Base-by-base conservation (phyloP, 2,329 filamentous ascomycete species). In the Apiospora arundinis region DNA sequence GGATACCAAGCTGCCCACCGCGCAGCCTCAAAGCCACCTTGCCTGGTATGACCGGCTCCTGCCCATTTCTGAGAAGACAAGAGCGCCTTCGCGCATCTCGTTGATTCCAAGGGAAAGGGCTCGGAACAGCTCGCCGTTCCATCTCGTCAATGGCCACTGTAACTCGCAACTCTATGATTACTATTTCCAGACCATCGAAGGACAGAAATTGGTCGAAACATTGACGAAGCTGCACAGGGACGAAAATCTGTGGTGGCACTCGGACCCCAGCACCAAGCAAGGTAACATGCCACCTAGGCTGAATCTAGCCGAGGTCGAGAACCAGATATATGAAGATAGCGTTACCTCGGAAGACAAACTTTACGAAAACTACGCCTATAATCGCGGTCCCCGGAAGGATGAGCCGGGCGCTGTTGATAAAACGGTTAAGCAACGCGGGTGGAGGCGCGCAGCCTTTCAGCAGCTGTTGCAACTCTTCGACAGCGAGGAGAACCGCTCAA, bases 391-490 rank as follows among this genome's bases (percentile, higher is more conserved):
- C 18, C 18, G 3, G n/a, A 14, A 40, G 32, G 21, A 40, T 7
- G 28, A n/a, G n/a, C 14, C 37, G 2, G 21, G 8, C 18, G 2
- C 28, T 40, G 18, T 40, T 40, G 32, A 40, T 8, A 28, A 45
- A 1, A 23, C n/a, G 45, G n/a, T 67, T 2, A 28, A 14, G 21
- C 40, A 67, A 21, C 65, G 65, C 28, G 65, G 65, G 12, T 67
- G 65, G 65, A 67, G 44, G 25, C 83, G 86, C 63, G 86, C 85
- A 9, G 85, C 81, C 23, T 76, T 87, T 28, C 84, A 87, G 74
- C 80, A 82, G 42, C 80, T 79, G 23, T 78, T 87, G 44, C 81
- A 81, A 16, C 72, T 78, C 16, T 81, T 85, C 66, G 76, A 78
- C 42, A 82, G 76, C 70, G 48, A 70, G 5, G 84, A 85, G 76